Percentiles rank a stretch among this genome's conserved stretches.
Evolutionary conservation across 176 grass and related monocot species (phyloP).

Genomic region (Secale cereale): DNA sequence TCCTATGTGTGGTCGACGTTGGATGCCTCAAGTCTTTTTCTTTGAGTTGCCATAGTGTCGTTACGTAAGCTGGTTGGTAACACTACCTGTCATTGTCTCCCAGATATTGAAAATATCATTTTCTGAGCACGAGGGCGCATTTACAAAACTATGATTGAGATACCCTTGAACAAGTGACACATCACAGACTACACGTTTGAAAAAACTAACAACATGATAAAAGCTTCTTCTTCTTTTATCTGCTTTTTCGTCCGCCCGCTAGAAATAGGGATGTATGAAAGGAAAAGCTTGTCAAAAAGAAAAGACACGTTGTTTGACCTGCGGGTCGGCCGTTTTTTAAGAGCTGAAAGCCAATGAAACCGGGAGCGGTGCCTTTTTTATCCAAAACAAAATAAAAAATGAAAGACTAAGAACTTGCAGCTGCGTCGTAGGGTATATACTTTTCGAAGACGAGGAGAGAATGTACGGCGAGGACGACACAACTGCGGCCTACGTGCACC

Average conservation of each 20-base stretch:
- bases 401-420: too few relatives aligned
- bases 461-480: background rate
- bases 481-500: too few relatives aligned
- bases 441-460: background rate
- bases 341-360: background rate
- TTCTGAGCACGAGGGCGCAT: background rate
- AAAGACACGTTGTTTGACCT: background rate
- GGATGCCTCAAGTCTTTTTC: too few relatives aligned
- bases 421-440: background rate
- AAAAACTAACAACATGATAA: background rate
- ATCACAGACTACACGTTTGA: background rate
- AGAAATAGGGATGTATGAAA: background rate
- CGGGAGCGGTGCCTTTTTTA: too few relatives aligned
- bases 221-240: background rate
- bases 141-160: background rate
- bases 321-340: background rate
- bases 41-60: background rate
- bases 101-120: background rate
- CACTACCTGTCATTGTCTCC: background rate
- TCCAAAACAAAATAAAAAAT: too few relatives aligned
- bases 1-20: too few relatives aligned
- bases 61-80: background rate
- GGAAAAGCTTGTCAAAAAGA: background rate
- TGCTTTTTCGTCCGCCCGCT: background rate
- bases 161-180: background rate